Evolutionary conservation across 768 basidiomycete species (phyloP).

Genomic region (Mycena sanguinolenta): DNA sequence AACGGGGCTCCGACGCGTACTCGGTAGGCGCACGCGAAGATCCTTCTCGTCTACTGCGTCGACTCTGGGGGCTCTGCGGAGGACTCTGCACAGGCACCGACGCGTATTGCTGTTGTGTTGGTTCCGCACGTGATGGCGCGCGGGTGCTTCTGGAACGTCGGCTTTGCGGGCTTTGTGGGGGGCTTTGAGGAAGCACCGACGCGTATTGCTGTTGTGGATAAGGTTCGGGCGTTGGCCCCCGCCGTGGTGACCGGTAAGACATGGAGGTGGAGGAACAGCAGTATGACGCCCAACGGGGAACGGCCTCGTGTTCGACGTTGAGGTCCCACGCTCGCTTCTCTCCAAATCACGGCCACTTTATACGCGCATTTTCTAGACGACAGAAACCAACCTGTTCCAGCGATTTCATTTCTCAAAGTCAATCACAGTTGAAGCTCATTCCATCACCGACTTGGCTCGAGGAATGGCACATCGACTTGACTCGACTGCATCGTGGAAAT

Average conservation of each 20-base stretch:
- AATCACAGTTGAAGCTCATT: too few relatives aligned
- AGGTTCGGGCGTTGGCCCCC: constrained; percentile 31
- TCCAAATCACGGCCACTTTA: not conserved
- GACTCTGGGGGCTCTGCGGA: constrained; percentile 43
- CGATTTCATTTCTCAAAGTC: too few relatives aligned
- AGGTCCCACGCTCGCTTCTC: constrained; percentile 16
- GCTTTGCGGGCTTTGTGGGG: constrained; percentile 43
- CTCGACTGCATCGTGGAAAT: too few relatives aligned
- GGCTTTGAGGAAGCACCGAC: constrained; percentile 32
- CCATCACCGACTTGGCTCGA: too few relatives aligned
- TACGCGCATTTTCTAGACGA: not conserved
- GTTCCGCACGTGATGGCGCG: constrained; percentile 1
- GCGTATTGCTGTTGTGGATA: constrained; percentile 34
- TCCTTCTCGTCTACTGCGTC: not conserved
- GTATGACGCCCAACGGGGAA: not conserved
- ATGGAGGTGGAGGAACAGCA: constrained; percentile 26
- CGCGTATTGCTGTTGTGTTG: constrained; percentile 21
- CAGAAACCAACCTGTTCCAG: not conserved
- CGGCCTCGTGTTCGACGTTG: constrained; percentile 16
- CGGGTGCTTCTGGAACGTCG: not conserved
- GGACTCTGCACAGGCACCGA: constrained; percentile 31
- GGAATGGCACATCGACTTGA: too few relatives aligned
- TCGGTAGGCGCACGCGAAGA: not conserved
- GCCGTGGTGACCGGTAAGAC: constrained; percentile 26
- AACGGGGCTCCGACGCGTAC: not conserved